Base-by-base conservation (phyloP, 2,329 filamentous ascomycete genomes). In the Fusarium proliferatum region DNA sequence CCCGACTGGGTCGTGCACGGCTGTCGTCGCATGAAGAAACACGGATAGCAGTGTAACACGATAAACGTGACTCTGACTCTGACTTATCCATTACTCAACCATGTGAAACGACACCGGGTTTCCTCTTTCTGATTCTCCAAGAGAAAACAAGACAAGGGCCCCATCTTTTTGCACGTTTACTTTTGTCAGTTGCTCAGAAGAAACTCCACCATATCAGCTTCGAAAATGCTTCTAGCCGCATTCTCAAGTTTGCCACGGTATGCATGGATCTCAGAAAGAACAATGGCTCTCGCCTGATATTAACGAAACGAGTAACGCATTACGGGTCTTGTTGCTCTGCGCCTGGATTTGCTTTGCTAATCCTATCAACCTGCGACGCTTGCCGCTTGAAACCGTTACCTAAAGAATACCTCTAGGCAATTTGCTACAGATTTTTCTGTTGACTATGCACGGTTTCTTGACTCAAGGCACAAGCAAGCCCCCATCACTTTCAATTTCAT, bases 141-240 rank as follows among this genome's bases (percentile, higher is more conserved):
- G 70, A 71, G 53, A 60, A 61, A 62, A 73, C 56, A 49, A 72
- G 55, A 58, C 63, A 43, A 49, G 64, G 52, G 52, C 56, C 64
- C 64, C 65, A 63, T 68, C 36, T 42, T 59, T 53, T 42, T 56
- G 43, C 43, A 43, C 39, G 28, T 42, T 42, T 48, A 30, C 45
- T 28, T 15, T 53, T 55, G 36, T 51, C 49, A 58, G 55, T 36
- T 36, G 39, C 45, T 51, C 58, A 64, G 36, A 64, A 64, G 43
- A 30, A 21, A 56, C 64, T 66, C 72, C 72, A 74, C 72, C 57
- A 48, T 42, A 52, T 53, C 53, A 45, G 48, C 56, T 71, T 74
- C 72, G 64, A 74, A 61, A 72, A 74, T 62, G 68, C 68, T 74
- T 74, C 72, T 74, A 74, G 68, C 64, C 64, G 64, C 30, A 58